Base-by-base conservation (phyloP, 2,329 filamentous ascomycete species). In the Phyllosticta paracitricarpa region DNA sequence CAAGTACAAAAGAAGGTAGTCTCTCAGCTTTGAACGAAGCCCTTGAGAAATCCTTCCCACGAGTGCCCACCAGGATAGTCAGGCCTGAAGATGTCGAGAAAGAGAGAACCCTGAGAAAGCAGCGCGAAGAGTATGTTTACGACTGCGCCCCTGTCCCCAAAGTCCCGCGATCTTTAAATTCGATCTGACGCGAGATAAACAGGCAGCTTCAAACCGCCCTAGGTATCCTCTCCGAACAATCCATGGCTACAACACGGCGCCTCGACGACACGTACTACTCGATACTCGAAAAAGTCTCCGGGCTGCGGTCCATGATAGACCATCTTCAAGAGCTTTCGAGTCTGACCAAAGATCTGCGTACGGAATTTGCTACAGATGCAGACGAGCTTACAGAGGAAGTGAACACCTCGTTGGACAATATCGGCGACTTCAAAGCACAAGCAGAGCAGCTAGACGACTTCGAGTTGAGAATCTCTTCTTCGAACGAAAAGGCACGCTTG, bases 241-340 rank as follows among this genome's bases (percentile, higher is more conserved):
- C 87, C 24, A 79, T 84, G 61, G 74, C 79, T 24, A 84, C 85
- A 25, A 89, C 85, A 17, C 79, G 81, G 63, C 82, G 82, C 35
- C 82, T 93, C 52, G 88, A 92, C 70, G 83, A 88, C 62, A 86
- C 86, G 2, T 92, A 91, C 74, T 88, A 89, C 65, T 82, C 84
- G 0, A 82, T 91, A 9, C 78, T 91, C 30, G 85, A 89, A 69
- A 89, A 87, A 68, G 79, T 88, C 56, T 81, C 81, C 57, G 72
- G 79, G 0, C 76, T 92, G 48, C 85, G 87, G 59, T 81, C 78
- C 65, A 89, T 85, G 0, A 82, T 91, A 51, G 72, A 78, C 5
- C 81, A 81, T 2, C 76, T 93, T 28, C 85, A 85, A 68, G 84
- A 88, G 66, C 79, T 93, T n/a, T 84, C 86, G 0, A 76, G 77